Base-by-base conservation (phyloP, 2,329 filamentous ascomycete genomes). In the Orbilia ellipsospora region DNA sequence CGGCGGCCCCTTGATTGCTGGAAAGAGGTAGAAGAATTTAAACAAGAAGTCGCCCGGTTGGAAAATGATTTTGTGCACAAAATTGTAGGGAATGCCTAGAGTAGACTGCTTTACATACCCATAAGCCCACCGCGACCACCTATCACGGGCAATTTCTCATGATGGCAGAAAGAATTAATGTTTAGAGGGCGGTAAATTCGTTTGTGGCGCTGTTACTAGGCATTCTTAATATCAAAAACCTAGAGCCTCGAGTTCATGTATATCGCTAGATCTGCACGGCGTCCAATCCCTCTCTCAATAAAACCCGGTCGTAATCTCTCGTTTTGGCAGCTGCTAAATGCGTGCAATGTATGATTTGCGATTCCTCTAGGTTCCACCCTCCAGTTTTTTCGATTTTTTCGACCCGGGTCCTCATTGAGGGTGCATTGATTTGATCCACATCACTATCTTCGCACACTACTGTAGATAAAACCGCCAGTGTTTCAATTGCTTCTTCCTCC, bases 1-100 rank as follows among this genome's bases (percentile, higher is more conserved):
- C 87, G 93, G 78, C 88, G 93, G 82, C 94, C 94, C 82, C 85
- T 97, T 81, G 92, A 97, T 85, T 98, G 94, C 87, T 97, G 92
- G 91, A 87, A 90, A 83, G 93, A 97, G 87, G 93, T 97, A 23
- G 91, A 96, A 84, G 86, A 86, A 18, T 98, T 98, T 83, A 96
- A 94, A 88, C 87, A 88, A 80, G 92, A 96, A 86, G 94, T 98
- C 60, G 89, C 91, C 79, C 89, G 88, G 84, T 83, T 97, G 83
- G 94, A 97, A 87, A 90, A 89, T 83, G 86, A 86, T 26, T 98
- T 96, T 88, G 92, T 97, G 42, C 90, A 96, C 81, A 92, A 90
- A 84, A 89, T 96, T 67, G 87, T 92, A 20, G 73, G 73, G 26
- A 50, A 63, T 28, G 54, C 54, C 26, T 76, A 73, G 42, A 55